A percentile compares a stretch with the other conserved stretches of the same genome.
Conservation (phyloP, 306 rosid species). For the Macrotyloma uniflorum region DNA sequence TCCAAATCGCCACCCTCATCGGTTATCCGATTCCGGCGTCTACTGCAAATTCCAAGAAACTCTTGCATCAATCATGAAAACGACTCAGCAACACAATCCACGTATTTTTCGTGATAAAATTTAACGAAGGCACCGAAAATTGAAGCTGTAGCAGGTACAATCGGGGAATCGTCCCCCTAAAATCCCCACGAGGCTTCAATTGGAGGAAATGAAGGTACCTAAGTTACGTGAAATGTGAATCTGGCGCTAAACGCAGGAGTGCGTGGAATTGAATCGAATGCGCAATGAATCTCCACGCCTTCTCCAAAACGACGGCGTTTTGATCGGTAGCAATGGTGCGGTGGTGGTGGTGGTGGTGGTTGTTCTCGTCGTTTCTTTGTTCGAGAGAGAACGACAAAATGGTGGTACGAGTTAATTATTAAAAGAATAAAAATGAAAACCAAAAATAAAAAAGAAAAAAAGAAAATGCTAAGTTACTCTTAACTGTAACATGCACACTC, state of each 20-base stretch:
- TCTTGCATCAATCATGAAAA: constrained; percentile 31
- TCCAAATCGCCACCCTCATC: constrained; percentile 28
- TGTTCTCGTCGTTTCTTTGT: constrained; percentile 37
- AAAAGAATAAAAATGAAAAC: constrained; percentile 6
- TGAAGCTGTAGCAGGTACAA: constrained; percentile 27
- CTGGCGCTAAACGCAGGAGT: constrained; percentile 12
- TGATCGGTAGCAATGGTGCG: constrained; percentile 42
- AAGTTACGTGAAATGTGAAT: constrained; percentile 35
- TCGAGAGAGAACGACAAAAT: constrained; percentile 43
- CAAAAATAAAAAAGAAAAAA: neutral
- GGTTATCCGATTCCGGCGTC: constrained; percentile 34
- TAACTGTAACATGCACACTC: constrained; percentile 37
- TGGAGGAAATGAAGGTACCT: constrained; percentile 27
- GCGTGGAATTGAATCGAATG: constrained; percentile 32
- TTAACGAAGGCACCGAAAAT: neutral
- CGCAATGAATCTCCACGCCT: constrained; percentile 44
- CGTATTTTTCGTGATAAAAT: neutral
- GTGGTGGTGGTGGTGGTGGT: constrained; percentile 39
- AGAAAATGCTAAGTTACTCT: constrained; percentile 32
- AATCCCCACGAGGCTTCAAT: constrained; percentile 37
- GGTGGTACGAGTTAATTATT: constrained; percentile 9
- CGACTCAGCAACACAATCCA: neutral
- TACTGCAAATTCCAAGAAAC: constrained; percentile 32
- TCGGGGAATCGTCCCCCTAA: constrained; percentile 6
- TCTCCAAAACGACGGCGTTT: constrained; percentile 42